Evolutionary conservation across 345 rosid genomes (phyloP), one percentile per base, ranked within the genome.

Genomic region (Lepidium aucheri): DNA sequence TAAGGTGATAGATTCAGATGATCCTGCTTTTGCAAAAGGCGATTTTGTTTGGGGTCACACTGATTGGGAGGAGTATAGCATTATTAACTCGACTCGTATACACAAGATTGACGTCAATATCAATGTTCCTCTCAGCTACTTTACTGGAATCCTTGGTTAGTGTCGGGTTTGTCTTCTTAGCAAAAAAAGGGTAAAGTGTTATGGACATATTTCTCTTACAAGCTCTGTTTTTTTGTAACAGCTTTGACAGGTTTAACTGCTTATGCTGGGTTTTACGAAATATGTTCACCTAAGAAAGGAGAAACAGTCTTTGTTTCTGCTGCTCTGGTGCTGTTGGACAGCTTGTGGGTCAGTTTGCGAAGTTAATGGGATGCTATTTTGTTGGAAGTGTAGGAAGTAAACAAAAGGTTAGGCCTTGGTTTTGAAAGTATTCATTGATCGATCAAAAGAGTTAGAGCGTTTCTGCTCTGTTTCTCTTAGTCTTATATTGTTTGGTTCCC

Each of bases 191-290:
- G 8, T 1, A 14, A 1, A 28, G 13, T 36, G n/a, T 20, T 5
- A 58, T 9, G 53, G 1, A 30, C 3, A 4, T 26, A n/a, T 17
- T 1, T 46, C 15, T 44, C 51, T 45, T 34, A 36, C 26, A 38
- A 71, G 33, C 51, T 65, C 52, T 65, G 15, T 57, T 35, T 35
- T 30, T 18, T 10, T 2, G n/a, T 32, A 11, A 13, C 28, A 86
- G 86, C 85, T n/a, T 73, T 81, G 76, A 55, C 77, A 10, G 88
- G 91, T 30, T 26, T 79, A 53, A 77, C 88, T 64, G 91, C 91
- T 32, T 86, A 74, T 74, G 76, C 43, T 0, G 88, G 86, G 0
- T 77, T 84, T 13, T 64, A 52, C 24, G 78, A 82, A 36, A 49
- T 86, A 7, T 82, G 86, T 72, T 61, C 77, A n/a, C 86, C 88